Percentiles rank a stretch among this genome's conserved stretches.
Conservation (phyloP, 257 asterid species). For the Nicotiana benthamiana region DNA sequence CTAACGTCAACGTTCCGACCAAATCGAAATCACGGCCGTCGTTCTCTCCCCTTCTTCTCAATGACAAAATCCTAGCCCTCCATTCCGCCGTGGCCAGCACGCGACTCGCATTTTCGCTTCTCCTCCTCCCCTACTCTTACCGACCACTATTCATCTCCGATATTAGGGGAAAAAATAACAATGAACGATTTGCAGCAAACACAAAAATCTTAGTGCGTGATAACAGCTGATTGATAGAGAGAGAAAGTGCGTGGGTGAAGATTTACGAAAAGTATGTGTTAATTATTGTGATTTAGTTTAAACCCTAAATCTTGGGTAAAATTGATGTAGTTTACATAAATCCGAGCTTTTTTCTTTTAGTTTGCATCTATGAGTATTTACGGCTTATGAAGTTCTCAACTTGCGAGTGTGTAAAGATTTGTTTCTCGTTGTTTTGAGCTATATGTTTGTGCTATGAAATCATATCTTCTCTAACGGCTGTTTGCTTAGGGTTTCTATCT, state of each 20-base stretch:
- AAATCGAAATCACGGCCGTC: slow-evolving; percentile 17
- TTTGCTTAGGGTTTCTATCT: background rate
- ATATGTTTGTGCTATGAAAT: background rate
- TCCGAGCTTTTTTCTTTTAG: too few relatives aligned
- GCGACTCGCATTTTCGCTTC: slow-evolving; percentile 12
- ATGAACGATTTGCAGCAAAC: background rate
- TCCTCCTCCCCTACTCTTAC: slow-evolving; percentile 3
- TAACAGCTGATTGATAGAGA: background rate
- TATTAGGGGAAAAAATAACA: background rate
- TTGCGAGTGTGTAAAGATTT: background rate
- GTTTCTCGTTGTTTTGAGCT: background rate
- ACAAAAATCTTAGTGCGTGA: background rate
- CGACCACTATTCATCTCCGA: slow-evolving; percentile 17
- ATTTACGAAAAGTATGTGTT: background rate
- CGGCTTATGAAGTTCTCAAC: background rate
- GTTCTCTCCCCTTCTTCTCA: background rate
- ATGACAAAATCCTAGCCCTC: background rate
- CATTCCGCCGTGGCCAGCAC: slow-evolving; percentile 12
- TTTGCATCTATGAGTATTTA: background rate
- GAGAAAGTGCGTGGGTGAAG: background rate
- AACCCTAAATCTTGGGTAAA: background rate
- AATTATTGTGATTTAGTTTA: background rate
- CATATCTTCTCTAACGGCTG: background rate
- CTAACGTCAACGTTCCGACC: background rate
- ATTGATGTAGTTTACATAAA: background rate